Percentiles rank a stretch among this genome's conserved stretches.
These are phyloP conservation scores for Ilyonectria mors-panacis DNA, from an alignment of 2,329 filamentous ascomycete species.

Conservation along the genomic window DNA sequence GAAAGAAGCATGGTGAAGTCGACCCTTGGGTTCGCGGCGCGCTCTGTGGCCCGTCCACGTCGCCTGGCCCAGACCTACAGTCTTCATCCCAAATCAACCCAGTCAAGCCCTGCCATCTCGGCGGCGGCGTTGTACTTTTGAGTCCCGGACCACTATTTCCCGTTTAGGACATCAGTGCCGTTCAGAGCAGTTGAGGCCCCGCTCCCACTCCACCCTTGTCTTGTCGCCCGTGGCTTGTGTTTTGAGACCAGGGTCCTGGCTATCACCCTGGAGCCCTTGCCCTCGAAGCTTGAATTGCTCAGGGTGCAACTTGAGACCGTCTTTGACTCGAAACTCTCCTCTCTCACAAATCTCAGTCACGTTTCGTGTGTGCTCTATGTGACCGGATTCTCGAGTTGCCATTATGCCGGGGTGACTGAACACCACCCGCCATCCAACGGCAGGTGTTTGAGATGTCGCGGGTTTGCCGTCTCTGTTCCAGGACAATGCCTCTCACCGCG, in stretches of 20 bases:
- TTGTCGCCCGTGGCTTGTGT: conserved; percentile 39
- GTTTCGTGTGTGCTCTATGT: conserved; percentile 50
- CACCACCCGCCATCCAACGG: conserved; percentile 16
- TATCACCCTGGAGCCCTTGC: conserved; percentile 36
- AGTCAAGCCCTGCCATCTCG: conserved; percentile 40
- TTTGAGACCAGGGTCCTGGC: conserved; percentile 36
- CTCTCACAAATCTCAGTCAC: conserved; percentile 21
- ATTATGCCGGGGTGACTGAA: conserved; percentile 46
- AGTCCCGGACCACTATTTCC: conserved; percentile 46
- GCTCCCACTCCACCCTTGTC: conserved; percentile 40
- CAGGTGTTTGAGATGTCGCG: conserved; percentile 22
- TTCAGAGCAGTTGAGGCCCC: conserved; percentile 37
- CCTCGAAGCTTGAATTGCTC: conserved; percentile 33
- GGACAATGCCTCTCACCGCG: conserved; percentile 12
- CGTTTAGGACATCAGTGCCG: conserved; percentile 44
- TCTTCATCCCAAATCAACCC: conserved; percentile 24
- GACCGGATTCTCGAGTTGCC: conserved; percentile 64
- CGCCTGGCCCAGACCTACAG: conserved; percentile 16
- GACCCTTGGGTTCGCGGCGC: conserved; percentile 8
- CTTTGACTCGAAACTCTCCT: conserved; percentile 43
- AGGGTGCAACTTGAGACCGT: conserved; percentile 46
- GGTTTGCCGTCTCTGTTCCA: conserved; percentile 24
- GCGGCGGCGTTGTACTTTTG: conserved; percentile 39
- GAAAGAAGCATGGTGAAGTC: conserved; percentile 13
- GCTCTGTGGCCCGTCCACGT: conserved; percentile 26